phyloP scores from a whole-genome alignment of 2,329 filamentous ascomycete genomes.

The Talaromyces sp. region DNA sequence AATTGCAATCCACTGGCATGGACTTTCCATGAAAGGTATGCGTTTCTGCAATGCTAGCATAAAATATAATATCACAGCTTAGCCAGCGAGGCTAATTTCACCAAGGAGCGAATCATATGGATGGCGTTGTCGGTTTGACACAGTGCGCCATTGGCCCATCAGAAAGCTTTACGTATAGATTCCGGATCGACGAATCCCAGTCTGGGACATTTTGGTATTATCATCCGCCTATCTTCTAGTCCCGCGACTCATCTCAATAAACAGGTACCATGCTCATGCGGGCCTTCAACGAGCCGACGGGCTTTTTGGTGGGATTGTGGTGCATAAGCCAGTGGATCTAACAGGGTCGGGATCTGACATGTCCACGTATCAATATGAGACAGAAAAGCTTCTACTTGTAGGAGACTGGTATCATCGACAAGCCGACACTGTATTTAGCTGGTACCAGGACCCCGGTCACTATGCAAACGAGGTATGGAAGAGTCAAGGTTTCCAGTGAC shows the following conservation, averaged over 20 bases:
- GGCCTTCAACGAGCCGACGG: constrained; percentile 41
- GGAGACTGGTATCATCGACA: constrained; percentile 47
- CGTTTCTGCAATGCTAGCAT: neutral
- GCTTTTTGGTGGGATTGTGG: constrained; percentile 42
- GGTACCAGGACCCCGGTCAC: constrained; percentile 37
- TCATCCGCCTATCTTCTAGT: neutral
- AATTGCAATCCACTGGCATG: constrained; percentile 45
- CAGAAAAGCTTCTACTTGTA: constrained; percentile 41
- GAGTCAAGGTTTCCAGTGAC: neutral
- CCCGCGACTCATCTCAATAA: neutral
- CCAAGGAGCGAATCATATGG: constrained; percentile 45
- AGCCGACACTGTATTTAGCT: constrained; percentile 35
- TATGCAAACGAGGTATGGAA: constrained; percentile 37
- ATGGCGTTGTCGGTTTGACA: constrained; percentile 61
- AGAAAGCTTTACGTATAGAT: neutral
- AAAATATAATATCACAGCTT: neutral
- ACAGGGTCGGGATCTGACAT: constrained; percentile 7
- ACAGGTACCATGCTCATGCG: constrained; percentile 45
- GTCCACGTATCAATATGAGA: constrained; percentile 22
- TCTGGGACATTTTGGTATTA: neutral
- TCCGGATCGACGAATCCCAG: neutral
- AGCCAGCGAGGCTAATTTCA: neutral
- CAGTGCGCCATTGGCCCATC: constrained; percentile 56
- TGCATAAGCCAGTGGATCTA: constrained; percentile 31
- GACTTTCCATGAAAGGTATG: constrained; percentile 29